Percentiles rank a stretch among this genome's conserved stretches.
phyloP scores from a whole-genome alignment of 371 early-diverging fungal genomes.

The Syncephalastrum racemosum region DNA sequence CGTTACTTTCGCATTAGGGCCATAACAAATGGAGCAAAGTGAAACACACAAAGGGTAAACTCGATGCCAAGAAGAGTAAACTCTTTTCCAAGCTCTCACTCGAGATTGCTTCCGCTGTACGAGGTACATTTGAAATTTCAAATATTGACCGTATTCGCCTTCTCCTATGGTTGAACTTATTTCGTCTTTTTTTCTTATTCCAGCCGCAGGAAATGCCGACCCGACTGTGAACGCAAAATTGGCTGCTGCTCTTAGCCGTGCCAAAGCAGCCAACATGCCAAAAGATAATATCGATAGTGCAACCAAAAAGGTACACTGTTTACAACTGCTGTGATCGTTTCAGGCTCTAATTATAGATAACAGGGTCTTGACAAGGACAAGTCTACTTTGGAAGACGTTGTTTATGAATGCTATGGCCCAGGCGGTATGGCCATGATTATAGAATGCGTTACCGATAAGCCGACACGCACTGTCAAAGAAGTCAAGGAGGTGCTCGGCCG shows the following conservation, averaged over 20 bases:
- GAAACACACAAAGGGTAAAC: slow-evolving; percentile 61
- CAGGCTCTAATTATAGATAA: slow-evolving; percentile 11
- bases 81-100: slow-evolving; percentile 57
- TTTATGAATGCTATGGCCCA: slow-evolving; percentile 71
- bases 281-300: slow-evolving; percentile 74
- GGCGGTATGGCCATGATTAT: slow-evolving; percentile 67
- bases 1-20: slow-evolving; percentile 31
- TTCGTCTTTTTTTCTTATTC: not conserved
- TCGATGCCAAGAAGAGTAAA: slow-evolving; percentile 55
- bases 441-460: slow-evolving; percentile 64
- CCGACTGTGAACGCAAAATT: slow-evolving; percentile 47
- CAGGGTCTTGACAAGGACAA: slow-evolving; percentile 26
- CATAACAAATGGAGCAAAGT: slow-evolving; percentile 76
- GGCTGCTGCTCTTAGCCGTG: slow-evolving; percentile 61
- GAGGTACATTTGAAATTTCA: slow-evolving; percentile 28
- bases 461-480: slow-evolving; percentile 67
- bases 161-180: not conserved
- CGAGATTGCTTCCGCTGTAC: slow-evolving; percentile 61
- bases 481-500: slow-evolving; percentile 62
- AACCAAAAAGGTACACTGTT: slow-evolving; percentile 52
- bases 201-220: slow-evolving; percentile 57
- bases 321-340: not conserved
- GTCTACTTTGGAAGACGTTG: slow-evolving; percentile 47
- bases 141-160: not conserved
- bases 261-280: slow-evolving; percentile 64